A percentile compares a stretch with the other conserved stretches of the same genome.
Conservation (phyloP, 2,329 filamentous ascomycete genomes). For the Cercospora sp. region DNA sequence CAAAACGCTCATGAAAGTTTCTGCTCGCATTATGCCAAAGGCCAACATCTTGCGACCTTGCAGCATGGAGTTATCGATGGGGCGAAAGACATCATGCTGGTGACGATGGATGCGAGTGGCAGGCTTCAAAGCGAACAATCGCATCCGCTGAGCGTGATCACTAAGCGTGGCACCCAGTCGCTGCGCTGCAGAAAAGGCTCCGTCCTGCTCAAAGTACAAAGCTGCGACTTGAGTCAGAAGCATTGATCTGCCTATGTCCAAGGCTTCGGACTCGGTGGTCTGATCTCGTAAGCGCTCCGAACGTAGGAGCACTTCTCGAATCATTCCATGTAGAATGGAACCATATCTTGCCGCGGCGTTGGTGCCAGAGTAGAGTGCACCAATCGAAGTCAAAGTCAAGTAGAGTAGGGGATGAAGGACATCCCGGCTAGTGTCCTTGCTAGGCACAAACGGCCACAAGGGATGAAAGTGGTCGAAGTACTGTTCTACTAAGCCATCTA, state of each 20-base stretch:
- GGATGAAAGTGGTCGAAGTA: constrained; percentile 21
- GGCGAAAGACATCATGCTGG: constrained; percentile 12
- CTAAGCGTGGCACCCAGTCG: constrained; percentile 23
- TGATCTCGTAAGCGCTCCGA: constrained; percentile 20
- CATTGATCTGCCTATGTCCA: background rate
- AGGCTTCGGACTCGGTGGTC: constrained; percentile 3
- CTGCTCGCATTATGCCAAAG: constrained; percentile 22
- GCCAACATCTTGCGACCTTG: constrained; percentile 7
- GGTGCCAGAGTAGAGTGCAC: constrained; percentile 21
- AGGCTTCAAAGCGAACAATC: constrained; percentile 15
- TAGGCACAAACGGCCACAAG: constrained; percentile 20
- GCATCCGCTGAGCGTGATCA: constrained; percentile 23
- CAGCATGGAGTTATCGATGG: background rate
- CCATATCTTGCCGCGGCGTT: constrained; percentile 18
- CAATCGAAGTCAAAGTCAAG: constrained; percentile 21
- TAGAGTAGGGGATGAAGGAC: constrained; percentile 22
- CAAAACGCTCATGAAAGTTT: constrained; percentile 22
- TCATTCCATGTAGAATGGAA: constrained; percentile 18
- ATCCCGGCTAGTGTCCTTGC: constrained; percentile 17
- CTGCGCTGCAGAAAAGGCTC: constrained; percentile 25
- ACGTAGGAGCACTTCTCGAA: background rate
- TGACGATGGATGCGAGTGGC: constrained; percentile 13
- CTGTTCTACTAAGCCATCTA: constrained; percentile 13
- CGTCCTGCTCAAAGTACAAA: constrained; percentile 26
- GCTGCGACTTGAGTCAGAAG: constrained; percentile 22